Percentiles rank a stretch among this genome's conserved stretches.
These are phyloP conservation scores for Botryotinia convoluta DNA, from an alignment of 2,329 filamentous ascomycete species.

Conservation along the genomic window DNA sequence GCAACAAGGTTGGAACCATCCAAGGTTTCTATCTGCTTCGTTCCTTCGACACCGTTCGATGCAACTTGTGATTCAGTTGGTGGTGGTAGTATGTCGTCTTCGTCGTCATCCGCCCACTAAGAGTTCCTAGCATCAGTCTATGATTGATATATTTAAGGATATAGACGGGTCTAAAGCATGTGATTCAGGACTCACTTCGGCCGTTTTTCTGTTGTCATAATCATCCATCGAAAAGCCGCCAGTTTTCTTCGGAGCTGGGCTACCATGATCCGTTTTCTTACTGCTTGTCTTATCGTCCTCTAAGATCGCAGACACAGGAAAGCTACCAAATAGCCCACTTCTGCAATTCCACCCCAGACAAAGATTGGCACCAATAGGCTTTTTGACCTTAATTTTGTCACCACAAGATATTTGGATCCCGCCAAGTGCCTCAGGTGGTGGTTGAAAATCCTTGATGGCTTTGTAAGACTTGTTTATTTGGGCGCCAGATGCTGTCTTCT, in stretches of 20 bases:
- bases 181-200: conserved; percentile 3
- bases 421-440: background rate
- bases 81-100: background rate
- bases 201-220: background rate
- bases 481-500: background rate
- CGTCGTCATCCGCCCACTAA: background rate
- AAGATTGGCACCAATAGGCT: conserved; percentile 28
- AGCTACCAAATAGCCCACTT: conserved; percentile 22
- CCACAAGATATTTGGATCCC: conserved; percentile 25
- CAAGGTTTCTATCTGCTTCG: background rate
- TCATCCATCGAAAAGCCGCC: conserved; percentile 4
- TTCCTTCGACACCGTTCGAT: background rate
- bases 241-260: background rate
- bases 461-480: conserved; percentile 15
- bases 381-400: conserved; percentile 27
- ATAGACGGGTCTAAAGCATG: background rate
- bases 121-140: background rate
- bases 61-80: background rate
- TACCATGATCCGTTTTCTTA: conserved; percentile 24
- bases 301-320: background rate
- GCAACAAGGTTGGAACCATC: background rate
- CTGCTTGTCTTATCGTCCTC: background rate
- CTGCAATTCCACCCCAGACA: conserved; percentile 28
- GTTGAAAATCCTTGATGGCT: background rate
- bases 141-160: background rate